These are phyloP conservation scores for Knoxdaviesia proteae DNA, from an alignment of 2,329 filamentous ascomycete genomes.

Conservation along the genomic window DNA sequence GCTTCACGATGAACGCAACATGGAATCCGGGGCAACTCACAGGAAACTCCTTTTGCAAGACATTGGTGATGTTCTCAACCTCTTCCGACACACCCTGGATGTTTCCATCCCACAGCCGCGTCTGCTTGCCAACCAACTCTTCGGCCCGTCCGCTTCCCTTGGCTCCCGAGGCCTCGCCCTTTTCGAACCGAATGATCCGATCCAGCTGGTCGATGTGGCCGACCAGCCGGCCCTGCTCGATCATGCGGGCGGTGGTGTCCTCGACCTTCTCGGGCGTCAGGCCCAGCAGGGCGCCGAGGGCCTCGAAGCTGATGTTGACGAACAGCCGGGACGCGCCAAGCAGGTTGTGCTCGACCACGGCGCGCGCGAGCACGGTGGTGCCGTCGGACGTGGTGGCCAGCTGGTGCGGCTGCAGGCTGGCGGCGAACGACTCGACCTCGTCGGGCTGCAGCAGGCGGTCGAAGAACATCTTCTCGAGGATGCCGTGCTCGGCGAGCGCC, in stretches of 20 bases:
- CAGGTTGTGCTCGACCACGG: slow-evolving; percentile 90
- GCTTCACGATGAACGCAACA: background rate
- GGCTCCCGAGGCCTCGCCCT: slow-evolving; percentile 46
- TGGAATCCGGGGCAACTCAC: slow-evolving; percentile 14
- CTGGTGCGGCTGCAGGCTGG: slow-evolving; percentile 67
- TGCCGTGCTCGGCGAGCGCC: slow-evolving; percentile 59
- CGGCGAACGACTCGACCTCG: slow-evolving; percentile 76
- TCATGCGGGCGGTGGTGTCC: slow-evolving; percentile 82
- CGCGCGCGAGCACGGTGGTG: slow-evolving; percentile 77
- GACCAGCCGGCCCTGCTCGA: slow-evolving; percentile 74
- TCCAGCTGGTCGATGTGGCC: slow-evolving; percentile 92
- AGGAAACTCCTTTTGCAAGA: slow-evolving; percentile 64
- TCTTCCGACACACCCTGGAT: slow-evolving; percentile 75
- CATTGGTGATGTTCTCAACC: slow-evolving; percentile 67
- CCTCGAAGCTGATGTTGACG: slow-evolving; percentile 55
- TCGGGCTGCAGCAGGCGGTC: slow-evolving; percentile 60
- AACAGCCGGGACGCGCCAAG: slow-evolving; percentile 66
- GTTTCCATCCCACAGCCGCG: slow-evolving; percentile 75
- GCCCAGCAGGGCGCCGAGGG: slow-evolving; percentile 57
- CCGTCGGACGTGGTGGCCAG: slow-evolving; percentile 78
- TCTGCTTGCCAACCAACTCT: slow-evolving; percentile 43
- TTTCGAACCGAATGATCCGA: slow-evolving; percentile 69
- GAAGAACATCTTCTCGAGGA: slow-evolving; percentile 94
- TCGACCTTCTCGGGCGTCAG: slow-evolving; percentile 67
- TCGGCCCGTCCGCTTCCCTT: slow-evolving; percentile 46